Percentiles rank a stretch among this genome's conserved stretches.
These are phyloP conservation scores for Eragrostis tef DNA, from an alignment of 202 grass and related monocot species.

Conservation along the genomic window DNA sequence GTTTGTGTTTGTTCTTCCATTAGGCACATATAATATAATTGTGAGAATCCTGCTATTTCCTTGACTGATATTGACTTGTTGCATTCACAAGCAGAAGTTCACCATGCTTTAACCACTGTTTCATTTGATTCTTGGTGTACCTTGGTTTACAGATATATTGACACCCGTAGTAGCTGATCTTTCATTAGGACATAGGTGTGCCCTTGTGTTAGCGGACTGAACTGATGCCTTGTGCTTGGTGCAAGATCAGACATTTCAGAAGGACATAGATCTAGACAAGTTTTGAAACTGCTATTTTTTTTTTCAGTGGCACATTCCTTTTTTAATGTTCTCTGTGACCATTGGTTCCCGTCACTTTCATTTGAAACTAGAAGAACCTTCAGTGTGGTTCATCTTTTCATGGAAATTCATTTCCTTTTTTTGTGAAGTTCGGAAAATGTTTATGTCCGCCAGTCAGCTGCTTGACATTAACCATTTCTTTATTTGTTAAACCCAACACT, in stretches of 20 bases:
- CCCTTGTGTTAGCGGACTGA: not conserved
- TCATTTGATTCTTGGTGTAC: too few relatives aligned
- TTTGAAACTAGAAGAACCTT: not conserved
- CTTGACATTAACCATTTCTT: conserved; percentile 9
- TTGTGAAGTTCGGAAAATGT: conserved; percentile 1
- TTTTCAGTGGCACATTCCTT: not conserved
- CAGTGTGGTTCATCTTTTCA: not conserved
- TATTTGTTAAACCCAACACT: not conserved
- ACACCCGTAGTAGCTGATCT: not conserved
- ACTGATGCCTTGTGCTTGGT: not conserved
- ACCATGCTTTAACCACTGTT: not conserved
- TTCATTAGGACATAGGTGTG: not conserved
- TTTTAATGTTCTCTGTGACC: not conserved
- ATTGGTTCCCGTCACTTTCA: not conserved
- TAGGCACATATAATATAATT: not conserved
- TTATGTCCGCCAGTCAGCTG: not conserved
- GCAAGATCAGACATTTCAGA: not conserved
- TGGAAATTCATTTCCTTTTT: conserved; percentile 6
- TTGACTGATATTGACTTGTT: conserved; percentile 3
- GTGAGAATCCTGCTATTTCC: not conserved
- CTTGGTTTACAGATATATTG: not conserved
- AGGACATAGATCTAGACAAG: not conserved
- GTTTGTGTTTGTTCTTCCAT: not conserved
- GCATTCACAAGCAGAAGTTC: not conserved
- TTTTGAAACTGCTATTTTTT: conserved; percentile 8